phyloP scores from a whole-genome alignment of 2,329 filamentous ascomycete genomes.

The Kalmusia sp. region DNA sequence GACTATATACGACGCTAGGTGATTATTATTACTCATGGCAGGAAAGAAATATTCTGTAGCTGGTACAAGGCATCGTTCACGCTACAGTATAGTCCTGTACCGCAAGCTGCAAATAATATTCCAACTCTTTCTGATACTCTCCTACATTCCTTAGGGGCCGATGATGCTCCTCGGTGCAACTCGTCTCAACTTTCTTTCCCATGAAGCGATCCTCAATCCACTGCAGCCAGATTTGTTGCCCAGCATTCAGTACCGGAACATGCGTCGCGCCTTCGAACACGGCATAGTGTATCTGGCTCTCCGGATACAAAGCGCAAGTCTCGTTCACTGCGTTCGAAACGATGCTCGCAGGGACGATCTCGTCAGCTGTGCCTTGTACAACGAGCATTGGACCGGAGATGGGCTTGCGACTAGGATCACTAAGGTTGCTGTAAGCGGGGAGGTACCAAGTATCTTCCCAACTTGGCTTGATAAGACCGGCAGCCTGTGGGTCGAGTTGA shows the following conservation, averaged over 20 bases:
- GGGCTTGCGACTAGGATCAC: neutral
- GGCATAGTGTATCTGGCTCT: slow-evolving; percentile 30
- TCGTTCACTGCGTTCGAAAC: neutral
- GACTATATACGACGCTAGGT: too few relatives aligned
- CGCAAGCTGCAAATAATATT: slow-evolving; percentile 8
- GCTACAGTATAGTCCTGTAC: slow-evolving; percentile 7
- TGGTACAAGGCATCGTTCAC: neutral
- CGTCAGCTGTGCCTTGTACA: slow-evolving; percentile 1
- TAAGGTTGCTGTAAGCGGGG: slow-evolving; percentile 2
- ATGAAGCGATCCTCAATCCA: slow-evolving; percentile 35
- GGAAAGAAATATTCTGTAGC: too few relatives aligned
- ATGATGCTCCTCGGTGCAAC: slow-evolving; percentile 18
- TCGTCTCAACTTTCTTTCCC: slow-evolving; percentile 15
- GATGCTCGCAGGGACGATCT: neutral
- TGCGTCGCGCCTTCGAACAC: slow-evolving; percentile 34
- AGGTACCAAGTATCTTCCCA: slow-evolving; percentile 5
- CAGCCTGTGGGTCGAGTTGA: neutral
- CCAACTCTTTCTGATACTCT: slow-evolving; percentile 7
- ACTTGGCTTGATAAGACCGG: neutral
- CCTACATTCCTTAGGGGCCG: neutral
- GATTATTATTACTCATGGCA: too few relatives aligned
- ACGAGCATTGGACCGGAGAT: slow-evolving; percentile 13
- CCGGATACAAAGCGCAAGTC: slow-evolving; percentile 9
- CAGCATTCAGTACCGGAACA: slow-evolving; percentile 37
- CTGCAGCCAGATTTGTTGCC: slow-evolving; percentile 39